These are phyloP conservation scores for Cyclotella sp. DNA, from an alignment of 108 stramenopile genomes.

Conservation along the genomic window DNA sequence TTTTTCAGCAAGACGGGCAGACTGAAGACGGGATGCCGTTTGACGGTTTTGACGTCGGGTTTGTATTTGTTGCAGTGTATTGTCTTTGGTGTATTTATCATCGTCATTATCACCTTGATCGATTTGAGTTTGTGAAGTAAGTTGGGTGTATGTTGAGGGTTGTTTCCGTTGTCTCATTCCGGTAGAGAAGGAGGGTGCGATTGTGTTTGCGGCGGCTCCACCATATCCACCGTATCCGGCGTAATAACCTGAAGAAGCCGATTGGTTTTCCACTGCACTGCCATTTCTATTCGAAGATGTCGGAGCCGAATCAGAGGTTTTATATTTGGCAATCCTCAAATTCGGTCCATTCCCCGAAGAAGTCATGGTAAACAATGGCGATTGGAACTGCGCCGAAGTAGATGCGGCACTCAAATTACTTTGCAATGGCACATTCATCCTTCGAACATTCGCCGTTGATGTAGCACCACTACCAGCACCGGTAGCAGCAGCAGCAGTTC, in stretches of 20 bases:
- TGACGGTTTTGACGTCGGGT: conserved; percentile 69
- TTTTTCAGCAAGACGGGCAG: conserved; percentile 80
- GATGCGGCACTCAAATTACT: conserved; percentile 8
- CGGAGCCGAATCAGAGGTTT: background rate
- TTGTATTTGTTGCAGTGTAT: conserved; percentile 62
- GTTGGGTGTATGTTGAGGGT: conserved; percentile 1
- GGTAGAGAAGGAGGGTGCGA: conserved; percentile 37
- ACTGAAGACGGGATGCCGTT: conserved; percentile 69
- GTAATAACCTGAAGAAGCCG: conserved; percentile 5
- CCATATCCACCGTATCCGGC: conserved; percentile 44
- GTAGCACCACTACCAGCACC: background rate
- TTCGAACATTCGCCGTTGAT: background rate
- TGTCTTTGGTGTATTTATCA: conserved; percentile 53
- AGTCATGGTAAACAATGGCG: conserved; percentile 52
- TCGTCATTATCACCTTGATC: conserved; percentile 37
- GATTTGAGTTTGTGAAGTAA: conserved; percentile 25
- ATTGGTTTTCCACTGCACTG: background rate
- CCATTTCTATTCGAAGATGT: background rate
- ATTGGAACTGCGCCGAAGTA: conserved; percentile 44
- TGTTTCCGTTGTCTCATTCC: conserved; percentile 74
- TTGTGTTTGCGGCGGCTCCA: conserved; percentile 15
- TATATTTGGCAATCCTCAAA: background rate
- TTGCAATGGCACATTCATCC: conserved; percentile 2
- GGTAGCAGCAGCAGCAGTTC: conserved; percentile 2
- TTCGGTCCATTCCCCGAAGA: conserved; percentile 19